Evolutionary conservation across 176 grass and related monocot genomes (phyloP).

Genomic region (Oryza punctata): DNA sequence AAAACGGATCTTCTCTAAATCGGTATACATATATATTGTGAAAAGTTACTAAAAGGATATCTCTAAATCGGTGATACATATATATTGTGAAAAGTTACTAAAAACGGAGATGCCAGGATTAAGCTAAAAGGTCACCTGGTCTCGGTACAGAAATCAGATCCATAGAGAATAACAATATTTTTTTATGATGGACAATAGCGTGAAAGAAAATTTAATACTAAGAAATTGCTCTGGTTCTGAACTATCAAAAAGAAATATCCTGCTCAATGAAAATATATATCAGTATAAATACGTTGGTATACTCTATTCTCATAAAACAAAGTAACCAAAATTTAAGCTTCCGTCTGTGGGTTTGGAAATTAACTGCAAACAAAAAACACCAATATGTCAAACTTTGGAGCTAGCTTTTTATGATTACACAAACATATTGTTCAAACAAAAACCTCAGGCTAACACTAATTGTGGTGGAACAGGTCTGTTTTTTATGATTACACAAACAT

Average conservation of each 20-base stretch:
- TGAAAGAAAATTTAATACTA: constrained; percentile 16
- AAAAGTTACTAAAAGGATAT: neutral
- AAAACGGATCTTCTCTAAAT: constrained; percentile 7
- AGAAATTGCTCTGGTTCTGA: constrained; percentile 13
- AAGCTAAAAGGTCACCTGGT: neutral
- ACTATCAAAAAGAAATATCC: constrained; percentile 2
- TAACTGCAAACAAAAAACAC: neutral
- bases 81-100: neutral
- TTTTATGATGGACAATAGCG: neutral
- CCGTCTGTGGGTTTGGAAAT: neutral
- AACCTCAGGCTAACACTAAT: constrained; percentile 2
- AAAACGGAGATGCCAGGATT: neutral
- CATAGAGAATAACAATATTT: neutral
- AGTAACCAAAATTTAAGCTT: constrained; percentile 25
- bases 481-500: constrained; percentile 19
- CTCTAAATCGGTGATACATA: constrained; percentile 2
- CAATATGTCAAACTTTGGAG: constrained; percentile 12
- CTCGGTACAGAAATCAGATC: neutral
- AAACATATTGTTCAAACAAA: constrained; percentile 19
- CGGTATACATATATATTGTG: neutral
- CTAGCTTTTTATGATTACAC: constrained; percentile 1
- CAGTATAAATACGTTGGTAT: neutral
- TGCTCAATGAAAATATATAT: neutral
- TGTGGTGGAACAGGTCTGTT: constrained; percentile 1
- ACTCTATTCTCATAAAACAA: neutral